Percentiles rank a stretch among this genome's conserved stretches.
Evolutionary conservation across 1,284 basidiomycete species (phyloP).

Genomic region (Cutaneotrichosporon sp.): DNA sequence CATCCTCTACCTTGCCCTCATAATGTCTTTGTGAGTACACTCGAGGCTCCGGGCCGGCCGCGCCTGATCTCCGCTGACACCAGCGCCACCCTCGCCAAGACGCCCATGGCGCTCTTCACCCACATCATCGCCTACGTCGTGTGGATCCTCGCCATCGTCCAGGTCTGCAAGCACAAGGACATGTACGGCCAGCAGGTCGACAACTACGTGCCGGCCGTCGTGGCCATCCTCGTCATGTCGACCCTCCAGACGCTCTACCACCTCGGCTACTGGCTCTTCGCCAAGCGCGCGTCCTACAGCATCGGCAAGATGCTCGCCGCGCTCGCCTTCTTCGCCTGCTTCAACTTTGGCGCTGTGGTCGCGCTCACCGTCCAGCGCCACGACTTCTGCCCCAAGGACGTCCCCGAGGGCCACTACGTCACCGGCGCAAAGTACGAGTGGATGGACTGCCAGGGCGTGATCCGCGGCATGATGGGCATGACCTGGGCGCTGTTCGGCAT

Average conservation of each 20-base stretch:
- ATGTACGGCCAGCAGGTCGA: slow-evolving; percentile 10
- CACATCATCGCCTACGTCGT: slow-evolving; percentile 20
- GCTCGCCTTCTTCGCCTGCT: slow-evolving; percentile 29
- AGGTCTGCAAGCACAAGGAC: slow-evolving; percentile 27
- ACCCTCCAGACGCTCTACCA: slow-evolving; percentile 30
- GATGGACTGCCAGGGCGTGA: slow-evolving; percentile 34
- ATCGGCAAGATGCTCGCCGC: slow-evolving; percentile 25
- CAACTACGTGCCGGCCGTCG: slow-evolving; percentile 31
- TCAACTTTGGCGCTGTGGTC: slow-evolving; percentile 28
- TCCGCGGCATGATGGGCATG: slow-evolving; percentile 26
- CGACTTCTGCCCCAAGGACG: background rate
- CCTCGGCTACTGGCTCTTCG: slow-evolving; percentile 21
- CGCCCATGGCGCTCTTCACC: slow-evolving; percentile 9
- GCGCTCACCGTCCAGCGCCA: slow-evolving; percentile 27
- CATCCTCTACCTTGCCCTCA: background rate
- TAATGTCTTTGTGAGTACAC: slow-evolving; percentile 11
- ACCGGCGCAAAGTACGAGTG: slow-evolving; percentile 13
- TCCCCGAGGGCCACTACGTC: slow-evolving; percentile 12
- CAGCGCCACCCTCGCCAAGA: background rate
- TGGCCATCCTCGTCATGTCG: slow-evolving; percentile 32
- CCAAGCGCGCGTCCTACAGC: slow-evolving; percentile 22
- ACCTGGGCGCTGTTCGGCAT: slow-evolving; percentile 18
- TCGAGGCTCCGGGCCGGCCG: no score
- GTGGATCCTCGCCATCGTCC: slow-evolving; percentile 35
- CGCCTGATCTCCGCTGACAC: background rate